Evolutionary conservation across 192 early-diverging fungal species (phyloP), one percentile per base, ranked within the genome.

Genomic region (Coemansia sp.): DNA sequence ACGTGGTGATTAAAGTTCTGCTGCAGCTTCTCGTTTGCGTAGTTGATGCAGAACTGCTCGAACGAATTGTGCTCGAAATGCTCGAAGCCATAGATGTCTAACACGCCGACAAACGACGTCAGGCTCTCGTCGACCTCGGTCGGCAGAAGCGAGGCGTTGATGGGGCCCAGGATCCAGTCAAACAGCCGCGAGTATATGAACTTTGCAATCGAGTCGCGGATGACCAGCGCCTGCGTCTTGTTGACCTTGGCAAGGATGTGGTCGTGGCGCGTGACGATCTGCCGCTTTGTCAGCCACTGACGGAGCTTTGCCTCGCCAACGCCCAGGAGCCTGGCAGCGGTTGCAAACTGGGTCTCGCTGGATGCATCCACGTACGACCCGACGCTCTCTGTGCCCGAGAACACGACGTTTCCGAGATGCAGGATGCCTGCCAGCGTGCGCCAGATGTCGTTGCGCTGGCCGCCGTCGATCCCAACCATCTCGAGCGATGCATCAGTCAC

Each of bases 51-150:
- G 79, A 66, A 87, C 72, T 80, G 80, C 74, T 82, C 85, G 50
- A 86, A 90, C 65, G 78, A 75, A 70, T 83, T 83, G 37, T 72
- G 62, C 41, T 67, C 82, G 62, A 76, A 71, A 62, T 80, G 72
- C 70, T 91, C 87, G 65, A 93, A 93, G 2, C 95, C 93, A 67
- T 89, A 87, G 33, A 94, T 79, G 60, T 98, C 95, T 38, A 95
- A 74, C 30, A 98, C 84, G 31, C 95, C 94, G 40, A 92, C 89
- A 73, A 91, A 91, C 57, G 82, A 88, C 50, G 86, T 84, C 17
- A 82, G 72, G 40, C 59, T 45, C 30, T 81, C 69, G 19, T 85
- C 77, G 13, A 89, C 88, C 25, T 82, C 79, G 10, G 68, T 68
- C 1, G 73, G 73, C 45, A 75, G 50, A 47, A 89, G 87, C 33